Percentiles rank a stretch among this genome's conserved stretches.
Conservation (phyloP, 495 filamentous ascomycete species). For the Bryoglossum gracile region DNA sequence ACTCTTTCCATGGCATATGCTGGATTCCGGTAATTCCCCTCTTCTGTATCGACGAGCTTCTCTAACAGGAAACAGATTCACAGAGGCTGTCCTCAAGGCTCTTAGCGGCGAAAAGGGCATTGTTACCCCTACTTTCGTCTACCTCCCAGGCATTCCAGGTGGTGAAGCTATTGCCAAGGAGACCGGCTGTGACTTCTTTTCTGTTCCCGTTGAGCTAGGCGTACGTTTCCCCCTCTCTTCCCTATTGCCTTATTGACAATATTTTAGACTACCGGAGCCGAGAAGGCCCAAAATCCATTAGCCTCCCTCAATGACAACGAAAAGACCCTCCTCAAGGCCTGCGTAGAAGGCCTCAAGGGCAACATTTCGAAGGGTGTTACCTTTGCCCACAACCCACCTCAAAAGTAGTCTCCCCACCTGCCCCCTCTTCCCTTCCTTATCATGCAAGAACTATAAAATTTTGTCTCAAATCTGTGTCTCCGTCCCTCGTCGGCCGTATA, state of each 20-base stretch:
- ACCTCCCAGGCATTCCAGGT: slow-evolving; percentile 82
- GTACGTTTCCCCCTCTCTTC: slow-evolving; percentile 45
- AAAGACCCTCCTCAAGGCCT: slow-evolving; percentile 74
- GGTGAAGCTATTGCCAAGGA: slow-evolving; percentile 77
- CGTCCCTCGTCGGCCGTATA: not conserved
- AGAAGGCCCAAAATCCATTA: slow-evolving; percentile 76
- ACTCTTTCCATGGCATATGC: slow-evolving; percentile 98
- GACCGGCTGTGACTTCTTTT: slow-evolving; percentile 88
- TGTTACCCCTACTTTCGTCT: slow-evolving; percentile 89
- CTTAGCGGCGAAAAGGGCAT: slow-evolving; percentile 80
- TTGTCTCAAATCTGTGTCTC: not conserved
- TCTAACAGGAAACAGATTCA: slow-evolving; percentile 56
- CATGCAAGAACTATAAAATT: not conserved
- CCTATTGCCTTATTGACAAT: slow-evolving; percentile 13
- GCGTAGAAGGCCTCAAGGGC: slow-evolving; percentile 67
- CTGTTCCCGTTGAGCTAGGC: slow-evolving; percentile 87
- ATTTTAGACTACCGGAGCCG: slow-evolving; percentile 65
- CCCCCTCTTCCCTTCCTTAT: slow-evolving; percentile 6
- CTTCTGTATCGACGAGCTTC: not conserved
- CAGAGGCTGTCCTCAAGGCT: slow-evolving; percentile 88
- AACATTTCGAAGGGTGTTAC: slow-evolving; percentile 92
- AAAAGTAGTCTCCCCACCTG: slow-evolving; percentile 49
- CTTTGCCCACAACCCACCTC: slow-evolving; percentile 76
- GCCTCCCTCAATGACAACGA: slow-evolving; percentile 66
- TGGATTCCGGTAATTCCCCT: slow-evolving; percentile 66